Conservation (phyloP, 2,329 filamentous ascomycete genomes). For the Lachnellula willkommii region DNA sequence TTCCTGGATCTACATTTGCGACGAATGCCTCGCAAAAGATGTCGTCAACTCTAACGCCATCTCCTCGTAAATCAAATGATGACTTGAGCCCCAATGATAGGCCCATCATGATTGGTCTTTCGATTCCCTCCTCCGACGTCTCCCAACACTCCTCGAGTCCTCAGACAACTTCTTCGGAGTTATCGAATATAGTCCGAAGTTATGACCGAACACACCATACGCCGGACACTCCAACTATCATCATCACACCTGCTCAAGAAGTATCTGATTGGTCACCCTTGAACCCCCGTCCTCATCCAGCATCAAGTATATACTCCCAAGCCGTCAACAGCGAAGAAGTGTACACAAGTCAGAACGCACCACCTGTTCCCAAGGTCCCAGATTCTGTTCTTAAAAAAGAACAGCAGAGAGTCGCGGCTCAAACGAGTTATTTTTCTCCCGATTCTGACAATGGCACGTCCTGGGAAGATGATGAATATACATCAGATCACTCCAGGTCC, state of each 20-base stretch:
- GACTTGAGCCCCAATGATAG: constrained; percentile 63
- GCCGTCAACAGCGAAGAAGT: constrained; percentile 35
- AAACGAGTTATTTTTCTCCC: constrained; percentile 29
- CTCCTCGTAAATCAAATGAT: constrained; percentile 14
- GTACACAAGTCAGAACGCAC: constrained; percentile 36
- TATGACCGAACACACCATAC: constrained; percentile 21
- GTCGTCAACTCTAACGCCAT: constrained; percentile 4
- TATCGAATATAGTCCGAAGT: constrained; percentile 21
- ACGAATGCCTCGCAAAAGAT: neutral
- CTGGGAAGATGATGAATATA: constrained; percentile 25
- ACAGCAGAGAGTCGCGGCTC: constrained; percentile 20
- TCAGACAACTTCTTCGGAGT: constrained; percentile 34
- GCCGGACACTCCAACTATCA: constrained; percentile 43
- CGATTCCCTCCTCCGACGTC: constrained; percentile 51
- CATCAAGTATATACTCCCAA: constrained; percentile 50
- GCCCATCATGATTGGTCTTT: constrained; percentile 69
- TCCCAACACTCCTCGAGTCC: constrained; percentile 45
- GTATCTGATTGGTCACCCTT: constrained; percentile 28
- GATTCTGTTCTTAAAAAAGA: constrained; percentile 30
- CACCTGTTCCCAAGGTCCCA: constrained; percentile 57
- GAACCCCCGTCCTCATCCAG: constrained; percentile 13
- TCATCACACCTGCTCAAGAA: constrained; percentile 48
- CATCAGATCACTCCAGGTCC: constrained; percentile 6
- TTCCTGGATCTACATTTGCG: neutral
- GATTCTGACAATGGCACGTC: constrained; percentile 28